phyloP scores from a whole-genome alignment of 805 yeast species.

The Teunomyces cretensis region DNA sequence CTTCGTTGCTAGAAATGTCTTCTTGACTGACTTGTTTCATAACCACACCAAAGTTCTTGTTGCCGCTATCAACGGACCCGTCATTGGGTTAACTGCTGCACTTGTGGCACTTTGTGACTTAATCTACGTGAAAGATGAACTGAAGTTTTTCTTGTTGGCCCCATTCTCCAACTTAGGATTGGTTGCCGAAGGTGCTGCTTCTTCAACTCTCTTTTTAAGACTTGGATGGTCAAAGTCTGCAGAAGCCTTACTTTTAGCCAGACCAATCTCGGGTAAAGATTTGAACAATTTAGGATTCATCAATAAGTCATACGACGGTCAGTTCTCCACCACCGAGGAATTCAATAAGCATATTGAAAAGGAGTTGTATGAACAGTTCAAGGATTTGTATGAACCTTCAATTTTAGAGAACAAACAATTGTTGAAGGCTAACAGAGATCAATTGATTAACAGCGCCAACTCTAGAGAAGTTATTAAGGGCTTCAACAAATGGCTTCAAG shows the following conservation, averaged over 20 bases:
- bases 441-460: conserved; percentile 48
- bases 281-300: conserved; percentile 59
- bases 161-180: conserved; percentile 85
- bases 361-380: conserved; percentile 34
- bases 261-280: conserved; percentile 61
- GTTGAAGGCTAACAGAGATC: conserved; percentile 39
- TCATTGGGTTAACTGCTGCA: conserved; percentile 74
- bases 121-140: conserved; percentile 62
- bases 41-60: conserved; percentile 71
- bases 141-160: conserved; percentile 56
- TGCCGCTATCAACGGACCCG: conserved; percentile 84
- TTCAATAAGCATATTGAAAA: conserved; percentile 43
- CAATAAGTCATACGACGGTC: conserved; percentile 51
- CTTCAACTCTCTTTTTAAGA: conserved; percentile 65
- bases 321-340: conserved; percentile 34
- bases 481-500: conserved; percentile 65
- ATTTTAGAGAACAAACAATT: conserved; percentile 47
- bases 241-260: conserved; percentile 70
- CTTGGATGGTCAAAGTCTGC: conserved; percentile 71
- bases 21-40: conserved; percentile 63
- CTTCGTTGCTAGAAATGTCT: conserved; percentile 71
- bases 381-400: conserved; percentile 46
- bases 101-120: conserved; percentile 75
- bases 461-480: conserved; percentile 70
- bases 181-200: conserved; percentile 78